phyloP scores from a whole-genome alignment of 306 rosid genomes.

The Cucumis melo region DNA sequence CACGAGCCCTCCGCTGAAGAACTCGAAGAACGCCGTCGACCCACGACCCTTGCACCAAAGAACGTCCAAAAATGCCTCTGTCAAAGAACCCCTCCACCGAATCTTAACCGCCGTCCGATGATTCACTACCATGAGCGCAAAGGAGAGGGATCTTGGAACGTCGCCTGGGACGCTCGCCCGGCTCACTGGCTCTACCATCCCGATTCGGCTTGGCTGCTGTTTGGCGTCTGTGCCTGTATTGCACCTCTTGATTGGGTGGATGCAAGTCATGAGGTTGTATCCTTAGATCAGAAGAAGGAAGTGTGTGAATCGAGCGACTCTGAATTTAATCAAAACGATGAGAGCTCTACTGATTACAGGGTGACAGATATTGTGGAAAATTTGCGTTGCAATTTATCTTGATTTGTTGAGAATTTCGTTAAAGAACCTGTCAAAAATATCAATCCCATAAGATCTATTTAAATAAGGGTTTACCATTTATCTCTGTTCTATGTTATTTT shows the following conservation, averaged over 20 bases:
- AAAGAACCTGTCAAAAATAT: neutral
- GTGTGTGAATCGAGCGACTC: slow-evolving; percentile 2
- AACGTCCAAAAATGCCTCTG: no score
- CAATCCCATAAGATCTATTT: neutral
- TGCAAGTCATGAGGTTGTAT: slow-evolving; percentile 7
- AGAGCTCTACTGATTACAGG: slow-evolving; percentile 39
- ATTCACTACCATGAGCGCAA: slow-evolving; percentile 36
- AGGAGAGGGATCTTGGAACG: slow-evolving; percentile 96
- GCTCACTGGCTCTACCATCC: slow-evolving; percentile 87
- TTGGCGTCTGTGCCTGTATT: slow-evolving; percentile 76
- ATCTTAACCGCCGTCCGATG: slow-evolving; percentile 17
- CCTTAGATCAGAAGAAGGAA: slow-evolving; percentile 4
- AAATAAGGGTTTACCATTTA: neutral
- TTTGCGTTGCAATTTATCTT: neutral
- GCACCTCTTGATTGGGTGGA: slow-evolving; percentile 32
- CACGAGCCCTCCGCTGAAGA: no score
- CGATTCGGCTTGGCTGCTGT: slow-evolving; percentile 81
- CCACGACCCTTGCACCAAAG: no score
- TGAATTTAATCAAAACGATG: slow-evolving; percentile 11
- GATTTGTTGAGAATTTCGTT: neutral
- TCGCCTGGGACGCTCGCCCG: slow-evolving; percentile 79
- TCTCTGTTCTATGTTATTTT: neutral
- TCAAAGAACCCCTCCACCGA: no score
- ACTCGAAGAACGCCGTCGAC: no score
- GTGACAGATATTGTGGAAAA: slow-evolving; percentile 38